Base-by-base conservation (phyloP, 1,284 basidiomycete genomes). In the Farysia itapuensis region DNA sequence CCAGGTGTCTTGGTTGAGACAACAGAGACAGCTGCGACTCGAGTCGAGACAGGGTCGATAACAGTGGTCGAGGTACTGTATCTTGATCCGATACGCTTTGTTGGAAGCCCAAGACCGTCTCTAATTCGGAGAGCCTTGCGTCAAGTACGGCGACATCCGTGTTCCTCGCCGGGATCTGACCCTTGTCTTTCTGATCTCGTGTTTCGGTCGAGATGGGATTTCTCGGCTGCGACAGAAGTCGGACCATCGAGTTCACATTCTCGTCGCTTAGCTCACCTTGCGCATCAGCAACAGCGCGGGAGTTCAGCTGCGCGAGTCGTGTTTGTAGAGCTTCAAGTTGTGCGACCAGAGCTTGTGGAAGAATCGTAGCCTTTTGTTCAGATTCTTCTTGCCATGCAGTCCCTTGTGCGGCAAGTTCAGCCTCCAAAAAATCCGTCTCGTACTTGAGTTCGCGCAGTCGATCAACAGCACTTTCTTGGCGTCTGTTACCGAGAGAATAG, bases 1-100 rank as follows among this genome's bases (percentile, higher is more conserved):
- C 94, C 28, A 98, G 86, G 75, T 98, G 93, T 5, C 92, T 85
- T 0, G 95, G 94, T 79, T 97, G 92, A 0, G 92, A 90, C 39
- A 98, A 84, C 13, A 97, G 81, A 2, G 86, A 85, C 22, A 97
- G 81, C 77, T 92, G 89, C 21, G 86, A 85, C 71, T 90, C 90
- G 28, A 96, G 83, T 22, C 89, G 85, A 14, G 83, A 83, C 31
- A 97, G 81, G 32, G 90, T 84, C 0, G 88, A 85, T 1, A 95
- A 79, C 13, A 97, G 80, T 0, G 94, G 91, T 2, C 86, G 81
- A 2, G 72, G 58, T 33, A 33, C 40, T 13, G 51, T 52, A 31
- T 67, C 65, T n/a, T n/a, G n/a, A 44, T 68, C 66, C 16, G 59
- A 28, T 1, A 59, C 26, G 8, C 48, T 56, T 21, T 64, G 36